Conservation (phyloP, 495 filamentous ascomycete genomes). For the Neurospora pannonica region DNA sequence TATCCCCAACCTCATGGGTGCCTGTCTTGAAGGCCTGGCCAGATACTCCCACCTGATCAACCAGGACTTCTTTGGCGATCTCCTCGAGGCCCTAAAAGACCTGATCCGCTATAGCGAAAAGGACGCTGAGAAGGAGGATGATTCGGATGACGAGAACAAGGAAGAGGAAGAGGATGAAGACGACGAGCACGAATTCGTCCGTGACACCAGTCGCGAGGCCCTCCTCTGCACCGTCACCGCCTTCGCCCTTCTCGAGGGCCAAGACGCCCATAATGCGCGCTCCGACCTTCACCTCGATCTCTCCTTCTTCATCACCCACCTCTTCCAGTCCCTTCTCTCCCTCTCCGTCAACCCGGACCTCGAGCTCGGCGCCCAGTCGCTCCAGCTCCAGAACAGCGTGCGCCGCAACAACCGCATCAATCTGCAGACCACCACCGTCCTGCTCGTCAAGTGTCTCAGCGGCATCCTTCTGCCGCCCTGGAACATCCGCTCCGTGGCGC, state of each 20-base stretch:
- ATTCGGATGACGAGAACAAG: constrained; percentile 10
- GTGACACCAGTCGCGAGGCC: constrained; percentile 71
- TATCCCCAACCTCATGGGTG: constrained; percentile 75
- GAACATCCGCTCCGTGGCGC: constrained; percentile 53
- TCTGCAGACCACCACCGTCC: constrained; percentile 81
- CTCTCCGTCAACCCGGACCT: constrained; percentile 75
- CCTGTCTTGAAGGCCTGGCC: constrained; percentile 78
- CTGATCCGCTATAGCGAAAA: constrained; percentile 63
- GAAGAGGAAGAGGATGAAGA: constrained; percentile 29
- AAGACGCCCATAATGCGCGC: constrained; percentile 63
- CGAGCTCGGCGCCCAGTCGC: constrained; percentile 71
- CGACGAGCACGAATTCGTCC: constrained; percentile 30
- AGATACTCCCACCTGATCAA: constrained; percentile 92
- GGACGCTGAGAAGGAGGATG: constrained; percentile 23
- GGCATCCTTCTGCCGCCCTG: constrained; percentile 62
- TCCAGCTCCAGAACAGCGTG: constrained; percentile 51
- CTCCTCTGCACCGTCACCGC: constrained; percentile 95
- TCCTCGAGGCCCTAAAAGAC: constrained; percentile 89
- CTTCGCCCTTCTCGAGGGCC: constrained; percentile 84
- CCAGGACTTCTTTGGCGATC: constrained; percentile 93
- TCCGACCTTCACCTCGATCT: constrained; percentile 72
- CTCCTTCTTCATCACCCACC: constrained; percentile 86
- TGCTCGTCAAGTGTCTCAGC: constrained; percentile 76
- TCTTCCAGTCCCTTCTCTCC: constrained; percentile 73
- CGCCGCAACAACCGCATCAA: constrained; percentile 48